Evolutionary conservation across 768 basidiomycete genomes (phyloP), one percentile per base, ranked within the genome.

Genomic region (Candolleomyces efflorescens): DNA sequence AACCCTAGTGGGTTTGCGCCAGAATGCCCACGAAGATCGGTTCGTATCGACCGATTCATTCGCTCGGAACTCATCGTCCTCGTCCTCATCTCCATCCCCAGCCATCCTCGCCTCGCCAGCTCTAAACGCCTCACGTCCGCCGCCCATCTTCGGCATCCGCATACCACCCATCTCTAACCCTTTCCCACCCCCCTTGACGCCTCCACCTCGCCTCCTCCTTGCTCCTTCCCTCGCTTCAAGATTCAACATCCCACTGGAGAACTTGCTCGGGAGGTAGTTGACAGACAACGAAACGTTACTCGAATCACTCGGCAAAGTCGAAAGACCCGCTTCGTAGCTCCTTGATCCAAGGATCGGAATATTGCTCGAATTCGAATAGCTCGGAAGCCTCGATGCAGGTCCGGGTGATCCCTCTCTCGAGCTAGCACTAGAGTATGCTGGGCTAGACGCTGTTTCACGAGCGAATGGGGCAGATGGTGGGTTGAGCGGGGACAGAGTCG

Each of bases 51-150:
- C 39, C 45, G 52, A 49, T 26, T 36, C 38, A 27, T 53, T 36
- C 22, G 27, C 69, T 39, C 77, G 76, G 66, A 79, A 82, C 24
- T 68, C 67, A 45, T 73, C 68, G 59, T 85, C 82, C 61, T 83
- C 81, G 65, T 84, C 83, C 24, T 84, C 82, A 57, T 83, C 82
- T 43, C 73, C 75, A 54, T 73, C 71, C 22, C 67, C 74, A 0
- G 75, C 70, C 79, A 86, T 86, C 43, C 85, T 71, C 1, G 75
- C 63, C 59, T 83, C 83, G 20, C 80, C 77, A 50, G 71, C 73
- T 32, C 72, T 75, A 63, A 85, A 86, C 1, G 88, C 89, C 66
- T 88, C 86, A 23, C 85, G 74, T 0, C 89, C 88, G 15, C 89
- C 89, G 39, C 89, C 88, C 46, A 76, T 78, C 68, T 85, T 86